These are phyloP conservation scores for Salicornia ramosissima DNA, from an alignment of 148 eudicot species.

Conservation along the genomic window DNA sequence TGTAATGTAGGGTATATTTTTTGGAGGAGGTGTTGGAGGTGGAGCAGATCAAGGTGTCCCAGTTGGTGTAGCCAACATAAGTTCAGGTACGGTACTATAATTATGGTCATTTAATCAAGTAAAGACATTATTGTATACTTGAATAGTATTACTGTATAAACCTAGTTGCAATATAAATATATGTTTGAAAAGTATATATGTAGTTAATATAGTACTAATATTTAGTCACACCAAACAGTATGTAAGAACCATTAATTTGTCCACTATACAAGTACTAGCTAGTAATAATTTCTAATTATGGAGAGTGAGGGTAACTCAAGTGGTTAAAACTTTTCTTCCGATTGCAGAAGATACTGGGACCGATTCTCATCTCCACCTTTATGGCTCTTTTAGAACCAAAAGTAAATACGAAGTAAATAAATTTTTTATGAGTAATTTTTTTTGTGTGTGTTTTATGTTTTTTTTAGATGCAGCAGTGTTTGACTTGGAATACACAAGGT, in stretches of 20 bases:
- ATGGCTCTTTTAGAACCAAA: no score
- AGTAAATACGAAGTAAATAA: no score
- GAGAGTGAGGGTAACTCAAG: no score
- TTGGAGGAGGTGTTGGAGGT: slow-evolving; percentile 53
- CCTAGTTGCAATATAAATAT: slow-evolving; percentile 9
- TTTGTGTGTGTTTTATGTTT: neutral
- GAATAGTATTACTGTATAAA: neutral
- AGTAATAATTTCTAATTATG: no score
- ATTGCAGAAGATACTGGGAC: no score
- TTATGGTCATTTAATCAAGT: slow-evolving; percentile 1
- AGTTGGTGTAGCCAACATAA: slow-evolving; percentile 52
- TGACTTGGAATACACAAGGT: slow-evolving; percentile 80
- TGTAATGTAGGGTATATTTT: slow-evolving; percentile 50
- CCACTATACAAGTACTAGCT: neutral
- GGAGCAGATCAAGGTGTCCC: slow-evolving; percentile 67
- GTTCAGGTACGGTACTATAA: slow-evolving; percentile 47
- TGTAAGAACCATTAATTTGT: slow-evolving; percentile 2
- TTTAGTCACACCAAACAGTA: slow-evolving; percentile 8
- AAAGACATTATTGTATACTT: neutral
- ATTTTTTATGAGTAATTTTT: neutral
- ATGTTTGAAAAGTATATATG: slow-evolving; percentile 7
- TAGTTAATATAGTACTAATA: neutral
- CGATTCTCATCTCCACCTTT: no score
- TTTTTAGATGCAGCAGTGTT: slow-evolving; percentile 61
- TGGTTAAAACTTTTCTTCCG: no score